Evolutionary conservation across 805 yeast genomes (phyloP), one percentile per base, ranked within the genome.

Genomic region (Candida dendrica): DNA sequence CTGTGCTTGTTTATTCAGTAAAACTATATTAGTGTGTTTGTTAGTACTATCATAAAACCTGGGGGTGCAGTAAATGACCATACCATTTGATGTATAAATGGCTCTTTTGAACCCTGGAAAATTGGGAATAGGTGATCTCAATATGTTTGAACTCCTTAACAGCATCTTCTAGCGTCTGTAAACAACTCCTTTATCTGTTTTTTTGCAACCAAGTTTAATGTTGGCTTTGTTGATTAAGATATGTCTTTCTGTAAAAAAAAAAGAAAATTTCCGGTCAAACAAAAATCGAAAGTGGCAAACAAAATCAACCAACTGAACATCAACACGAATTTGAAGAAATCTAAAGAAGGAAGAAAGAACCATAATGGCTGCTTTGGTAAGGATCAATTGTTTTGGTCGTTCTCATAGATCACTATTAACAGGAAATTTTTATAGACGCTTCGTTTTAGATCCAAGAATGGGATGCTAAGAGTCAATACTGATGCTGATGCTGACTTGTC

Each of bases 401-500:
- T 27, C n/a, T 27, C 30, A 27, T 10, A n/a, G 24, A 8, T 6
- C 8, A 6, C 13, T 8, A 5, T 27, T 27, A 27, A 27, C 30
- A 27, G 13, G 8, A 10, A 4, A 6, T 27, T n/a, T 36, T 34
- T 13, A n/a, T n/a, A 68, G 88, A 75, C 90, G 50, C 65, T 84
- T 18, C 70, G 98, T 55, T 87, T 93, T 63, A 74, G 96, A 55
- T 71, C 93, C 24, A 86, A 77, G 54, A 84, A 85, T 50, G 98
- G 98, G 8, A 82, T 79, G 75, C 78, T 77, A 58, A 74, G 98
- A 42, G 72, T 85, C 30, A 58, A 65, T 20, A 77, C 75, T 24
- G 77, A 76, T 20, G 62, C 67, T 3, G 38, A 51, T 1, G 69
- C 68, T 17, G 64, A 65, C 8, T 77, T 85, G 45, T 55, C 61